These are phyloP conservation scores for Flaveria trinervia DNA, from an alignment of 129 eudicot genomes.

Conservation along the genomic window DNA sequence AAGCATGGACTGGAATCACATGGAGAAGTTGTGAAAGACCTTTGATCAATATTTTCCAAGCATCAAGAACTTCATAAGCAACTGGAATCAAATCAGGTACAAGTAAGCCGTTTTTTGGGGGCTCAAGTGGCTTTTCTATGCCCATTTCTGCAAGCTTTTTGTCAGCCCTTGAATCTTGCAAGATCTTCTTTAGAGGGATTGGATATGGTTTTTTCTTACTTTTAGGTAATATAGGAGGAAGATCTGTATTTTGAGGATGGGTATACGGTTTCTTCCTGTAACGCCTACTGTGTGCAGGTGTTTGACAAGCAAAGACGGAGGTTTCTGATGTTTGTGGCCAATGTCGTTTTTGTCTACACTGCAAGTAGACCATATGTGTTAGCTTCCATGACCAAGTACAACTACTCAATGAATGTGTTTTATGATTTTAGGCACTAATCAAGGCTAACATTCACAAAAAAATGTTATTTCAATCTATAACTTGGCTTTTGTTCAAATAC, in stretches of 20 bases:
- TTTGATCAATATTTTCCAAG: slow-evolving; percentile 80
- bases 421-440: not conserved
- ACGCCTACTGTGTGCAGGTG: slow-evolving; percentile 26
- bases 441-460: not conserved
- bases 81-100: slow-evolving; percentile 79
- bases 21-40: slow-evolving; percentile 92
- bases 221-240: slow-evolving; percentile 71
- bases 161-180: slow-evolving; percentile 61
- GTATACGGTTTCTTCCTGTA: slow-evolving; percentile 44
- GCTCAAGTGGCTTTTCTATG: slow-evolving; percentile 81
- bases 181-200: slow-evolving; percentile 69
- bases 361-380: slow-evolving; percentile 27
- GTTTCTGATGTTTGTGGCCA: slow-evolving; percentile 33
- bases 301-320: slow-evolving; percentile 36
- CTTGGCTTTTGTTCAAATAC: not conserved
- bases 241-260: slow-evolving; percentile 77
- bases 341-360: slow-evolving; percentile 40
- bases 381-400: not conserved
- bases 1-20: slow-evolving; percentile 81
- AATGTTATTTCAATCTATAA: not conserved
- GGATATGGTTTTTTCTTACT: slow-evolving; percentile 92
- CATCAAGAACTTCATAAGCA: slow-evolving; percentile 79
- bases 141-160: slow-evolving; percentile 87
- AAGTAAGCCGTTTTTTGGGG: slow-evolving; percentile 87
- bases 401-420: not conserved